These are phyloP conservation scores for Stephania cephalantha DNA, from an alignment of 164 flowering plant genomes.

Conservation along the genomic window DNA sequence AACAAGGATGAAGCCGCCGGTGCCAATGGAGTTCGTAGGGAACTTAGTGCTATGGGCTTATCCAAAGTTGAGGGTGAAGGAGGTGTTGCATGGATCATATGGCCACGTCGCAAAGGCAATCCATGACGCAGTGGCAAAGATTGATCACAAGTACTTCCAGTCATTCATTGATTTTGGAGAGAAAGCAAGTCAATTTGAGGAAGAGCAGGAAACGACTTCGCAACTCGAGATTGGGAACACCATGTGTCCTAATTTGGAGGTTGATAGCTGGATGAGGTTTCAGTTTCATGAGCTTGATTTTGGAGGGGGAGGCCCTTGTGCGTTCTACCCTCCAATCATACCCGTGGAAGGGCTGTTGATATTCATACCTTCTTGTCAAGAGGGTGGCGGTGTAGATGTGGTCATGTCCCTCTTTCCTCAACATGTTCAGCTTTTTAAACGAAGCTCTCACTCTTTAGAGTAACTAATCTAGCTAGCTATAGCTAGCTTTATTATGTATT, in stretches of 20 bases:
- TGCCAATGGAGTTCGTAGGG: constrained; percentile 21
- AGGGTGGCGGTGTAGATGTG: constrained; percentile 16
- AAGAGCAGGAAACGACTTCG: constrained; percentile 15
- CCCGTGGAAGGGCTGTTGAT: constrained; percentile 19
- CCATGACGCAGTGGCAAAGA: constrained; percentile 13
- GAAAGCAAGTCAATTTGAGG: background rate
- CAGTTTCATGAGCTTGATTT: constrained; percentile 24
- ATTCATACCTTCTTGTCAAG: constrained; percentile 18
- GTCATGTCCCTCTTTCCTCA: constrained; percentile 18
- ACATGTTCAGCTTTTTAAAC: constrained; percentile 14
- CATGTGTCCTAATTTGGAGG: constrained; percentile 21
- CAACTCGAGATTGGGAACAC: constrained; percentile 12
- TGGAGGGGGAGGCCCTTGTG: constrained; percentile 21
- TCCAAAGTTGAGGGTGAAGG: constrained; percentile 17
- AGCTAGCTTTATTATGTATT: too few relatives aligned
- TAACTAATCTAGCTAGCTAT: too few relatives aligned
- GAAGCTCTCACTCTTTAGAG: constrained; percentile 16
- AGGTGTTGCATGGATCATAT: constrained; percentile 12
- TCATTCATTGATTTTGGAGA: constrained; percentile 20
- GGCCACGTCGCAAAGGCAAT: constrained; percentile 12
- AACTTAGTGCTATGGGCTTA: constrained; percentile 23
- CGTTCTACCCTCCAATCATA: constrained; percentile 15
- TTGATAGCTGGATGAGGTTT: constrained; percentile 24
- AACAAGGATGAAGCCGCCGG: constrained; percentile 17
- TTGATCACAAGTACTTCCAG: constrained; percentile 16